Evolutionary conservation across 257 asterid species (phyloP).

Genomic region (Apocynum venetum): DNA sequence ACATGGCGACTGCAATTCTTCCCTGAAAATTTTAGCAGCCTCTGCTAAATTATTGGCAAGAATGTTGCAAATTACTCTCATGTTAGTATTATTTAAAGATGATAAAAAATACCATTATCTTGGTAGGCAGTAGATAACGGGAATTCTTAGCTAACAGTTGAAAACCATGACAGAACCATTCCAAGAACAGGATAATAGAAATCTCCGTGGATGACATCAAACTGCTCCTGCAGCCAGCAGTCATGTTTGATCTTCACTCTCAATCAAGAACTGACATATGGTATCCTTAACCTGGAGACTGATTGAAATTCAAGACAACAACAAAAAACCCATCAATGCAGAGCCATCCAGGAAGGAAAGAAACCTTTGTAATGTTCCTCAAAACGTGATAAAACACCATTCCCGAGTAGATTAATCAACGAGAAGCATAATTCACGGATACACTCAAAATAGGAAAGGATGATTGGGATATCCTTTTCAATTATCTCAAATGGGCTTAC

Average conservation of each 20-base stretch:
- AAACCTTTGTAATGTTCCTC: conserved; percentile 30
- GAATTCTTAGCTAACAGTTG: not conserved
- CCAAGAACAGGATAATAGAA: not conserved
- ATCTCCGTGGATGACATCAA: conserved; percentile 6
- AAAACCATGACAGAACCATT: not conserved
- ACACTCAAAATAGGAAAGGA: not conserved
- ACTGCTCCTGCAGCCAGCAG: not conserved
- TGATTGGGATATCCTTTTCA: not conserved
- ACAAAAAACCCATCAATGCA: conserved; percentile 1
- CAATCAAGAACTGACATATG: not conserved
- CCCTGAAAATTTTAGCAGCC: not conserved
- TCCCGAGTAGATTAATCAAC: conserved; percentile 26
- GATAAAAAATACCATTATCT: not conserved
- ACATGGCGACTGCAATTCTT: not conserved
- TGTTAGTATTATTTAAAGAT: not conserved
- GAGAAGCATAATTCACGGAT: conserved; percentile 15
- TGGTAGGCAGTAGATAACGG: not conserved
- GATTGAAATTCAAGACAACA: not conserved
- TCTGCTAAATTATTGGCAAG: not conserved
- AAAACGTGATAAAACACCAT: conserved; percentile 33
- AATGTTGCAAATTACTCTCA: not conserved
- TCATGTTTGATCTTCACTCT: not conserved
- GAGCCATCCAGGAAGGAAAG: conserved; percentile 14
- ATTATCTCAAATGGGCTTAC: not conserved
- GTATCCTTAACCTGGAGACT: conserved; percentile 2